Evolutionary conservation across 192 early-diverging fungal species (phyloP).

Genomic region (Paraglomus occultum): DNA sequence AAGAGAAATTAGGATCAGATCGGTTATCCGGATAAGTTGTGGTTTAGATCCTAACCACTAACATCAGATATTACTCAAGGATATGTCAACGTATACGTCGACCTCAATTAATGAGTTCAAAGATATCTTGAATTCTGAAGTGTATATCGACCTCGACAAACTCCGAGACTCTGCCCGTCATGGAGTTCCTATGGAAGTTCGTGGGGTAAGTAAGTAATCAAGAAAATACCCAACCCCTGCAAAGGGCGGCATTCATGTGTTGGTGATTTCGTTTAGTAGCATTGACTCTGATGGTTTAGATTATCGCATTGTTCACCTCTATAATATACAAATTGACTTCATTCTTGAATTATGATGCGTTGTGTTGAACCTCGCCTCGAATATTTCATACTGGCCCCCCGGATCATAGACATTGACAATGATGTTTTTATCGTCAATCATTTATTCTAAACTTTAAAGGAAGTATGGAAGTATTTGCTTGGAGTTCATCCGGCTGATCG

Average conservation of each 20-base stretch:
- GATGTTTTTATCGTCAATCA: no score
- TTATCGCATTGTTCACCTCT: background rate
- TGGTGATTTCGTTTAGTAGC: no score
- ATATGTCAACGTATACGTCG: slow-evolving; percentile 30
- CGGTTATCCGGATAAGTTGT: no score
- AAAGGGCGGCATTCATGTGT: no score
- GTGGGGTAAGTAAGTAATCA: slow-evolving; percentile 46
- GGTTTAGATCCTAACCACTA: no score
- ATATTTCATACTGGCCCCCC: no score
- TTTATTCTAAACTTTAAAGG: slow-evolving; percentile 39
- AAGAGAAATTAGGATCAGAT: no score
- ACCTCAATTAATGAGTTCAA: slow-evolving; percentile 64
- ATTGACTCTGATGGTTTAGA: slow-evolving; percentile 10
- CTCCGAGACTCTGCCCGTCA: slow-evolving; percentile 71
- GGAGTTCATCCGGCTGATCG: slow-evolving; percentile 80
- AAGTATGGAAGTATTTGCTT: slow-evolving; percentile 86
- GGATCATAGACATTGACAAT: no score
- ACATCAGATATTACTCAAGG: no score
- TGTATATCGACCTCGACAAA: slow-evolving; percentile 78
- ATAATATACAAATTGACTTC: background rate
- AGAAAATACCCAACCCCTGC: background rate
- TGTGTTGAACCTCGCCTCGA: no score
- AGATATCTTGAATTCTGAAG: slow-evolving; percentile 77
- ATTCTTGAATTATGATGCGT: background rate
- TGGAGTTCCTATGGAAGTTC: slow-evolving; percentile 79